Percentiles rank a stretch among this genome's conserved stretches.
These are phyloP conservation scores for Neoascochyta sp. DNA, from an alignment of 2,329 filamentous ascomycete genomes.

Conservation along the genomic window DNA sequence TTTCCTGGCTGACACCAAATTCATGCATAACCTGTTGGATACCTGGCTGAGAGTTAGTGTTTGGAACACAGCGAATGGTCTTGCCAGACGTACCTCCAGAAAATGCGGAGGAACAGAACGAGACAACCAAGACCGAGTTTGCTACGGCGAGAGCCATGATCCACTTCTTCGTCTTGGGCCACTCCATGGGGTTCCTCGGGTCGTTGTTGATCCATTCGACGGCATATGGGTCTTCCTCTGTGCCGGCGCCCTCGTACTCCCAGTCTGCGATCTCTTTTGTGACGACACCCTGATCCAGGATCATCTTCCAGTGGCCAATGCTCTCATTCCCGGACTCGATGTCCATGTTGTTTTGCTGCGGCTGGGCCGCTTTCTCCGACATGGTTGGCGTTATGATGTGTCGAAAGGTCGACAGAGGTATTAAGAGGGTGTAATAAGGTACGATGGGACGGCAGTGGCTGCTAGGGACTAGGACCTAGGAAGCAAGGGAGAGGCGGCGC, in stretches of 20 bases:
- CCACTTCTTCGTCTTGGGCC: conserved; percentile 41
- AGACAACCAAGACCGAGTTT: conserved; percentile 43
- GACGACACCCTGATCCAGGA: conserved; percentile 37
- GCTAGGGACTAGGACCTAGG: conserved; percentile 7
- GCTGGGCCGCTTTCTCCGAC: conserved; percentile 17
- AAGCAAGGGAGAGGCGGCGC: conserved; percentile 3
- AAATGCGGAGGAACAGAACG: conserved; percentile 44
- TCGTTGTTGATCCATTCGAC: conserved; percentile 49
- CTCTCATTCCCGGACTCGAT: conserved; percentile 33
- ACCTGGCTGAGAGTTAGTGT: conserved; percentile 15
- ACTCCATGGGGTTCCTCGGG: conserved; percentile 45
- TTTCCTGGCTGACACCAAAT: conserved; percentile 39
- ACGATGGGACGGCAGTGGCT: no score
- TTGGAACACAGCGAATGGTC: neutral
- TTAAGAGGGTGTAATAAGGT: neutral
- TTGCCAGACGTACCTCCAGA: conserved; percentile 35
- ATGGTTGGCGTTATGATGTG: conserved; percentile 6
- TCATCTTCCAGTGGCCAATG: conserved; percentile 37
- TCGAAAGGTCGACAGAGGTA: neutral
- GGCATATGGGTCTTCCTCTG: conserved; percentile 44
- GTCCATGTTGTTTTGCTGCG: conserved; percentile 17
- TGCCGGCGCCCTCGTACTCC: conserved; percentile 43
- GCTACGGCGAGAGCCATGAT: conserved; percentile 40
- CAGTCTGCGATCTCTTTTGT: conserved; percentile 39
- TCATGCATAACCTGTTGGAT: conserved; percentile 39